Evolutionary conservation across 2,329 filamentous ascomycete species (phyloP).

Genomic region (Epichloe glyceriae): DNA sequence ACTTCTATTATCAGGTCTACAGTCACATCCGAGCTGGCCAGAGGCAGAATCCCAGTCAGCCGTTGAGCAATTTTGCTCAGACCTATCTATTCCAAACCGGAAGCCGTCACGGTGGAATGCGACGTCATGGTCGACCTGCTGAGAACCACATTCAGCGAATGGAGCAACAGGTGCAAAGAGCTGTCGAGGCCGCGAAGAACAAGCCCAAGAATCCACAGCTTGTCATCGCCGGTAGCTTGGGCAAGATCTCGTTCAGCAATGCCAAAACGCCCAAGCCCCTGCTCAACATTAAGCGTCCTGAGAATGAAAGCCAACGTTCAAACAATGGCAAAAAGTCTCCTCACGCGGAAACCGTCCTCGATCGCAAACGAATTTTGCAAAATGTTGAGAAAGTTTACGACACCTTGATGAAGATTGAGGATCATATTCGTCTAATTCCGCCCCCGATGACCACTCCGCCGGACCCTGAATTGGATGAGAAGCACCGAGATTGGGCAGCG

Average conservation of each 20-base stretch:
- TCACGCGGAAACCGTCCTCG: slow-evolving; percentile 37
- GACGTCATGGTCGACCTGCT: slow-evolving; percentile 67
- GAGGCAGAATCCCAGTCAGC: slow-evolving; percentile 83
- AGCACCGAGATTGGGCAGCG: slow-evolving; percentile 60
- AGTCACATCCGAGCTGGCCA: slow-evolving; percentile 85
- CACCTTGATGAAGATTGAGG: slow-evolving; percentile 85
- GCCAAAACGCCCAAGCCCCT: slow-evolving; percentile 92
- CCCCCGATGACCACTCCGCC: slow-evolving; percentile 37
- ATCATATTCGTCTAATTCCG: slow-evolving; percentile 75
- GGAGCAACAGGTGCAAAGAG: slow-evolving; percentile 97
- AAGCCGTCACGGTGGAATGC: slow-evolving; percentile 59
- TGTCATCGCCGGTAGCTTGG: slow-evolving; percentile 88
- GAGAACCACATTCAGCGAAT: slow-evolving; percentile 98
- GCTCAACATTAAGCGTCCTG: slow-evolving; percentile 84
- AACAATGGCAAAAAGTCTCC: slow-evolving; percentile 31
- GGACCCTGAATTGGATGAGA: slow-evolving; percentile 56
- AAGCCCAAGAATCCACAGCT: slow-evolving; percentile 97
- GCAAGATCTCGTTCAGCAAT: slow-evolving; percentile 98
- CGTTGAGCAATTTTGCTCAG: slow-evolving; percentile 90
- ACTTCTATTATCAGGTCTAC: slow-evolving; percentile 98
- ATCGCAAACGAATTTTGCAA: slow-evolving; percentile 70
- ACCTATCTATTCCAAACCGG: slow-evolving; percentile 96
- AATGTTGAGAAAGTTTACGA: slow-evolving; percentile 85
- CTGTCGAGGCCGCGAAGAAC: slow-evolving; percentile 92
- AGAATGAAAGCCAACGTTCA: slow-evolving; percentile 47